Evolutionary conservation across 228 moss, liverwort and hornwort species (phyloP), one percentile per base, ranked within the genome.

Genomic region (Sphagnum fallax): DNA sequence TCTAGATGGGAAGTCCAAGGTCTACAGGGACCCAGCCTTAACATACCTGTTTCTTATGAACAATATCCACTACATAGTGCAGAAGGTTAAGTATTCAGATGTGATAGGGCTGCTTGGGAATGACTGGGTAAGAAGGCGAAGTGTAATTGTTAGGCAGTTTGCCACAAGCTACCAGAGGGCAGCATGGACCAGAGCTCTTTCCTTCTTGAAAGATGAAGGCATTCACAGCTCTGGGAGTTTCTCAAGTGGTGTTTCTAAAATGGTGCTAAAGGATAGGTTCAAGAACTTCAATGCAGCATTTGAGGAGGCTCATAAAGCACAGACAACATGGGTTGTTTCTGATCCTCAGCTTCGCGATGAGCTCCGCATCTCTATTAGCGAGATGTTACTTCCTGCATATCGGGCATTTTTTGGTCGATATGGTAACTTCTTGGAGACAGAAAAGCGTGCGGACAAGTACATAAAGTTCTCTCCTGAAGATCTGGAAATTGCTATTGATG

Each of bases 41-140:
- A 91, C 86, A 4, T 83, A 78, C 50, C 84, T 96, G 10, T 96
- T 96, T 57, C 84, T 96, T n/a, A 96, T 96, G 96, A 96, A 96
- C 84, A 96, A 96, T 78, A 69, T 96, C 5, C 96, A 92, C 72
- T 96, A 96, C 74, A 84, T 96, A 64, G 96, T 90, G 61, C 92
- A 96, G 75, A 96, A 96, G 64, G 96, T 96, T 60, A 92, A 82
- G 71, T 73, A 70, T 61, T 81, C 89, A n/a, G 92, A 92, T 70
- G 81, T 96, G n/a, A 77, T 91, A 5, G 73, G 72, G 5, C 69
- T 96, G 63, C 67, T 96, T 8, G 92, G 96, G 0, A 92, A 96
- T 64, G 84, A 66, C 65, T 96, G 92, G 96, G 79, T 96, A 67
- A 77, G 79, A 13, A 79, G 81, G 60, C 96, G 91, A 50, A 86